Evolutionary conservation across 208 protist species (phyloP), one percentile per base, ranked within the genome.

Genomic region (Leptomonas pyrrhocoris): DNA sequence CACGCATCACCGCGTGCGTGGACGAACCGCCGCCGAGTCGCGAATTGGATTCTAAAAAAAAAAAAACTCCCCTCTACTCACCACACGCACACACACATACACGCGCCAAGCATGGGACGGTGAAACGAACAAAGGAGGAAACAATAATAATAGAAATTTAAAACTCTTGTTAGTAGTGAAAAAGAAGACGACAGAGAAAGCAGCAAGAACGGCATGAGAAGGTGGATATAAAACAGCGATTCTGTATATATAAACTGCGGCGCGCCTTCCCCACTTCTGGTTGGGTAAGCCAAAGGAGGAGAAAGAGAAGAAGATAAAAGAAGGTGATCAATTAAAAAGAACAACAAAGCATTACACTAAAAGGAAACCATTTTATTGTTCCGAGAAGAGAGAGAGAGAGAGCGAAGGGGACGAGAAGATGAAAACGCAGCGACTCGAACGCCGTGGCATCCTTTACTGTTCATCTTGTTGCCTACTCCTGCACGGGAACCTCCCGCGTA

Each of bases 131-230:
- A 38, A 13, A 40, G 27, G 23, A 21, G 58, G 23, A 30, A 42
- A 38, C 9, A 18, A 34, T 7, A 54, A 3, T n/a, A 34, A 40
- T 34, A 15, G 51, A 57, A 16, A 4, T 15, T 38, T 18, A 57
- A n/a, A 23, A 57, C 23, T 38, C 51, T 57, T 57, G 15, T 38
- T 38, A 31, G 38, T 15, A 31, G 36, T 8, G 27, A 36, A 38
- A 59, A 61, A 21, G 45, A 53, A 16, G 48, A 36, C 57, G n/a
- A 27, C 12, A 15, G 30, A 60, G 19, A 64, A 64, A 30, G 30
- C 34, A 50, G 46, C 67, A 57, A 64, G 43, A 34, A 50, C 51
- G 62, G 69, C 54, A 56, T 13, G 21, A 40, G 30, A 9, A 50
- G 43, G 11, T 43, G 56, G 0, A 28, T 2, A 16, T n/a, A n/a